Evolutionary conservation across 2,329 filamentous ascomycete species (phyloP).

Genomic region (Pseudocercospora macadamiae): DNA sequence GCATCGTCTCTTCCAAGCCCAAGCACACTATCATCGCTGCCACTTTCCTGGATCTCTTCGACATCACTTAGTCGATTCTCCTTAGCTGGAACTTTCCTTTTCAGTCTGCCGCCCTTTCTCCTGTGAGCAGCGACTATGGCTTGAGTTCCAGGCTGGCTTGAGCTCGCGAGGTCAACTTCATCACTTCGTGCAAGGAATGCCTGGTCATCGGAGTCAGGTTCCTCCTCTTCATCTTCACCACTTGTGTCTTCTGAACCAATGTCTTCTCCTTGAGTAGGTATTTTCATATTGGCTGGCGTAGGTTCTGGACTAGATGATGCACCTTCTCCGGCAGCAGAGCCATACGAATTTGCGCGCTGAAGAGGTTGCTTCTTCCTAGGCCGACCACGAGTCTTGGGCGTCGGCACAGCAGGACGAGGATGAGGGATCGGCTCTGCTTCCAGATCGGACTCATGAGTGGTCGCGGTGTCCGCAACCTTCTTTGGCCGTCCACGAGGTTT

Average conservation of each 20-base stretch:
- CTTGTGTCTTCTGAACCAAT: constrained; percentile 51
- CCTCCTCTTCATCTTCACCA: constrained; percentile 48
- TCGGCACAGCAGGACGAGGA: background rate
- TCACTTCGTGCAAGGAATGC: constrained; percentile 52
- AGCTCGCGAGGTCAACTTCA: constrained; percentile 37
- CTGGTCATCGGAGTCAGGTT: constrained; percentile 50
- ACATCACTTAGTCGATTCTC: constrained; percentile 14
- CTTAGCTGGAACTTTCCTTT: constrained; percentile 12
- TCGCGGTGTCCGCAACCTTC: constrained; percentile 12
- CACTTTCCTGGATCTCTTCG: constrained; percentile 22
- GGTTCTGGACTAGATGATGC: constrained; percentile 38
- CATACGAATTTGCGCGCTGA: constrained; percentile 27
- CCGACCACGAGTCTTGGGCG: constrained; percentile 15
- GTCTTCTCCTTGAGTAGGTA: constrained; percentile 42
- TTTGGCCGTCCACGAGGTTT: constrained; percentile 24
- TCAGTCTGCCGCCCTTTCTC: constrained; percentile 21
- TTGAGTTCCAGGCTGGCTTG: constrained; percentile 29
- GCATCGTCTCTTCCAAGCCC: constrained; percentile 2
- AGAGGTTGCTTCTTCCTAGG: constrained; percentile 27
- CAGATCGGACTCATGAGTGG: constrained; percentile 9
- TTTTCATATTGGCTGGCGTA: constrained; percentile 39
- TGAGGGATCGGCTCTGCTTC: constrained; percentile 16
- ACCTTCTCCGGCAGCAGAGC: constrained; percentile 39
- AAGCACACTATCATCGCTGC: constrained; percentile 8
- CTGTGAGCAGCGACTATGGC: constrained; percentile 1